Base-by-base conservation (phyloP, 768 basidiomycete species). In the Udeniomyces megalosporus region DNA sequence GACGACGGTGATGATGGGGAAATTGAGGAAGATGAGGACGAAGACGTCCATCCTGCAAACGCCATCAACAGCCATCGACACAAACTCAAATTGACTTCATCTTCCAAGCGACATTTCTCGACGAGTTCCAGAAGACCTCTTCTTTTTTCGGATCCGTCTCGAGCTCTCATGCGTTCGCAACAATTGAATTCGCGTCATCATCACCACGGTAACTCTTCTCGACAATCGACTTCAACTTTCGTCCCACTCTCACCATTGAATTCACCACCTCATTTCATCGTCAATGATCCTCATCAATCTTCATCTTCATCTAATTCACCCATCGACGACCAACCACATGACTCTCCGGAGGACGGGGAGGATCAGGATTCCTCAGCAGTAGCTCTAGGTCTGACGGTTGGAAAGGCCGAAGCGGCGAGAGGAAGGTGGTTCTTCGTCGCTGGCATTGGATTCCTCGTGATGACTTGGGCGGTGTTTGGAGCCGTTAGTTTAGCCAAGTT, bases 351-450 rank as follows among this genome's bases (percentile, higher is more conserved):
- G n/a, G 54, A 38, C 15, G 59, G 29, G 15, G 24, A 22, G 5
- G 51, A 26, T 54, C 34, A 17, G 22, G 45, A 20, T n/a, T n/a
- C 56, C 20, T 24, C 38, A 45, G 61, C 28, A 26, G 45, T 35
- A 32, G 24, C 28, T n/a, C 8, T 28, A 7, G 56, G 32, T 1
- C 11, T 32, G 58, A 28, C 28, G 48, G 20, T 42, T 8, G 22
- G 32, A 5, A 31, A 32, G 42, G 56, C 42, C 20, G 60, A 58
- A 48, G 12, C 34, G 17, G 31, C 20, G 4, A 31, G 63, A 31
- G 63, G 63, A 2, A 45, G 58, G 10, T 54, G 51, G 58, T 59
- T 55, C 50, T 60, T 65, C 24, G 51, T 50, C 4, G 52, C 29
- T 1, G 60, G 63, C 31, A 17, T 60, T 10, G 52, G 24, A 4